These are phyloP conservation scores for Trichoderma simmonsii DNA, from an alignment of 2,329 filamentous ascomycete species.

Conservation along the genomic window DNA sequence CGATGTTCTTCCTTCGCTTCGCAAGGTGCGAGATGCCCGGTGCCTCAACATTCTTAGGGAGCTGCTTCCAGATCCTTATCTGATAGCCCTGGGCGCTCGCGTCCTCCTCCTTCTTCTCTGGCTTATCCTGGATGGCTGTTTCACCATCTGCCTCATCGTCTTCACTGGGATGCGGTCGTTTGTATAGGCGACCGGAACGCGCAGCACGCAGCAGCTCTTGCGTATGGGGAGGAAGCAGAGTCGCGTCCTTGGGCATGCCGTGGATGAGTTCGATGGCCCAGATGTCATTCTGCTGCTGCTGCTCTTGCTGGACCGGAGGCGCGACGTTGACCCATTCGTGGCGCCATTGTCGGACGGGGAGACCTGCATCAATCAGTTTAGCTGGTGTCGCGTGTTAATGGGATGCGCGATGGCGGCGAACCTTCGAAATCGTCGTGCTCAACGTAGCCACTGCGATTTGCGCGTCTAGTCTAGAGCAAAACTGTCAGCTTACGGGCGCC, in stretches of 20 bases:
- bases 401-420: conserved; percentile 23
- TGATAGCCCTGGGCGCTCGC: conserved; percentile 51
- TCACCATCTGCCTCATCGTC: conserved; percentile 58
- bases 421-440: conserved; percentile 63
- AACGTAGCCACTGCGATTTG: conserved; percentile 53
- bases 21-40: conserved; percentile 54
- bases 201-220: conserved; percentile 80
- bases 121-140: conserved; percentile 44
- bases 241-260: conserved; percentile 81
- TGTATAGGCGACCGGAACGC: conserved; percentile 72
- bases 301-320: conserved; percentile 63
- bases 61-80: conserved; percentile 60
- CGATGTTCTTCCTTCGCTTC: conserved; percentile 58
- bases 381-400: conserved; percentile 13
- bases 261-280: conserved; percentile 74
- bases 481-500: conserved; percentile 20
- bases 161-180: conserved; percentile 62
- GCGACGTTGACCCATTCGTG: conserved; percentile 66
- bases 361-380: conserved; percentile 52
- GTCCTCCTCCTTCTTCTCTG: conserved; percentile 63
- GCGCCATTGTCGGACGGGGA: conserved; percentile 89
- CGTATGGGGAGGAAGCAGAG: conserved; percentile 72
- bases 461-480: conserved; percentile 49
- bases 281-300: conserved; percentile 58
- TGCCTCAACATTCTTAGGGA: conserved; percentile 56